Percentiles rank a stretch among this genome's conserved stretches.
Evolutionary conservation across 371 early-diverging fungal species (phyloP).

Genomic region (Chytridiales sp.): DNA sequence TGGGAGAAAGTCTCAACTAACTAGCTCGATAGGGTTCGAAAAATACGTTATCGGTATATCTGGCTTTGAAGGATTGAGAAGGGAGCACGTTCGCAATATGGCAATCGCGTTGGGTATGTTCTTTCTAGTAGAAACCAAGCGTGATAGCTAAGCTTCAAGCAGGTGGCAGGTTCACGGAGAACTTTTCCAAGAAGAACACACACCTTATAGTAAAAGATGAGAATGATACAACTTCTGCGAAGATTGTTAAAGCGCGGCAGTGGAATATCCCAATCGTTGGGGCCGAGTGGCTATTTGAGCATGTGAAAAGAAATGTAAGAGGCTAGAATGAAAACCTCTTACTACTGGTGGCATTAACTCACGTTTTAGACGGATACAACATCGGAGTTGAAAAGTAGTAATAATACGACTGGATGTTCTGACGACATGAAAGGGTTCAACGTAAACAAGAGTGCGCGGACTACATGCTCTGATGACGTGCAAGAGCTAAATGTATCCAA

Average conservation of each 20-base stretch:
- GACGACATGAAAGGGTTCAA: no score
- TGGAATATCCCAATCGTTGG: slow-evolving; percentile 40
- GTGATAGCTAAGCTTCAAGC: not conserved
- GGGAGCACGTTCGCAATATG: slow-evolving; percentile 27
- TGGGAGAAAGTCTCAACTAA: no score
- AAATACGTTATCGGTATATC: slow-evolving; percentile 30
- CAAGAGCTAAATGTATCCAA: no score
- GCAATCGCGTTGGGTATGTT: slow-evolving; percentile 2
- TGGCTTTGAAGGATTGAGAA: slow-evolving; percentile 34
- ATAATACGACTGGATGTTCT: no score
- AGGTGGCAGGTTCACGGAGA: slow-evolving; percentile 41
- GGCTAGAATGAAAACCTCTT: not conserved
- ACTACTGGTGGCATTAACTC: no score
- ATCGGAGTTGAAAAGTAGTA: no score
- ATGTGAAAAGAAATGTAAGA: slow-evolving; percentile 12
- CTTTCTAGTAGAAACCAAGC: not conserved
- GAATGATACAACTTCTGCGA: slow-evolving; percentile 8
- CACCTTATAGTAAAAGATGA: slow-evolving; percentile 30
- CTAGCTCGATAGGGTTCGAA: slow-evolving; percentile 6
- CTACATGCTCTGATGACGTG: no score
- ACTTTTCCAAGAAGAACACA: slow-evolving; percentile 39
- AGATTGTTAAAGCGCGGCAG: slow-evolving; percentile 37
- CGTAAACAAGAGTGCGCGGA: no score
- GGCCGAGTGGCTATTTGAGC: slow-evolving; percentile 38
- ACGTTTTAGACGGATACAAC: no score